Base-by-base conservation (phyloP, 805 yeast genomes). In the Candida pini region DNA sequence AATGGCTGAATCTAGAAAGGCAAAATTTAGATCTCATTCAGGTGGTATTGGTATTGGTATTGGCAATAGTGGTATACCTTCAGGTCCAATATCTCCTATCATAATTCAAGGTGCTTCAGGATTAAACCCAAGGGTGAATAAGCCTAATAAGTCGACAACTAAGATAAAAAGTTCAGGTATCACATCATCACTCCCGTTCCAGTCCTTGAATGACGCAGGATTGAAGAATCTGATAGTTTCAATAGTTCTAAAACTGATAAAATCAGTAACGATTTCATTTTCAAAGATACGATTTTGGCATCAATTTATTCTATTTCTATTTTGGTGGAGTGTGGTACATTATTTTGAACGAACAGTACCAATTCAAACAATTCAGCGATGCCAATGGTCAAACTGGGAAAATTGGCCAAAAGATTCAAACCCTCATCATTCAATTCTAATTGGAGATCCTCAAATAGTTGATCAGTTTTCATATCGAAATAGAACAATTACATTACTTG, bases 401-500 rank as follows among this genome's bases (percentile, higher is more conserved):
- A 30, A 56, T 4, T 78, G 86, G 85, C 47, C 57, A 1, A 9
- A 25, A 8, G 37, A 30, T 6, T 28, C 55, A 2, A 35, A 39
- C n/a, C 62, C 62, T 5, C 47, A 46, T 26, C 50, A 39, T 31
- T n/a, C 47, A 9, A 30, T 47, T 8, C 26, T 92, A n/a, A 69
- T 86, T 28, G 97, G 97, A 0, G 98, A 92, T 56, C 97, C 98
- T 0, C 98, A 92, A 55, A 66, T 92, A 20, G 81, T 92, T 49
- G 98, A 92, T 53, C 76, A 68, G 19, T 76, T 83, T 56, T 83
- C 97, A 0, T 92, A 92, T 53, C 95, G 95, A 0, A 78, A 73
- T 3, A 66, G 92, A 40, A 76, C 80, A 1, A 39, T 60, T 17
- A 20, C 69, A 1, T 49, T 81, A 6, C 67, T 81, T 49, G 61